Conservation (phyloP, 2,329 filamentous ascomycete genomes). For the Phialemonium atrogriseum region DNA sequence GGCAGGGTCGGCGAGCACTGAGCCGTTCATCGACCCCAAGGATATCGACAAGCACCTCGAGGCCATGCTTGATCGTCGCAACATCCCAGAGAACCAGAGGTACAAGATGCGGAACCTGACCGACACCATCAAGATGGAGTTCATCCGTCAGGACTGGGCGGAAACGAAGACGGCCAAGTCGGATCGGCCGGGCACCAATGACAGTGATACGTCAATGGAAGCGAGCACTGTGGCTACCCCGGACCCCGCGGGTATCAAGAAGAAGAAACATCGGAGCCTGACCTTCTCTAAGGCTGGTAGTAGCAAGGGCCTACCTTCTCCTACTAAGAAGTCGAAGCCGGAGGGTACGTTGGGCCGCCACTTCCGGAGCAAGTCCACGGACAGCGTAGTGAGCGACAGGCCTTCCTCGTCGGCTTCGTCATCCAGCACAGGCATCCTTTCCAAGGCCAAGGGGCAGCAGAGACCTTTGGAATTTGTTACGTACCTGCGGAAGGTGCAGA, state of each 20-base stretch:
- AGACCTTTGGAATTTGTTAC: conserved; percentile 77
- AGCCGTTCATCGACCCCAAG: conserved; percentile 42
- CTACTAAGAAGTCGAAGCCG: conserved; percentile 58
- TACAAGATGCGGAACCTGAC: conserved; percentile 91
- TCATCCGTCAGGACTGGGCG: conserved; percentile 81
- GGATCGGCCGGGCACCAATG: conserved; percentile 34
- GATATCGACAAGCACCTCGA: conserved; percentile 51
- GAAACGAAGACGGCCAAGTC: conserved; percentile 51
- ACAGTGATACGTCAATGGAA: conserved; percentile 30
- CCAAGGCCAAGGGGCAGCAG: conserved; percentile 65
- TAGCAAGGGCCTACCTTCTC: conserved; percentile 55
- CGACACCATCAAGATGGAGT: conserved; percentile 87
- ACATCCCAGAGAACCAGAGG: conserved; percentile 88
- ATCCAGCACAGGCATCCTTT: conserved; percentile 42
- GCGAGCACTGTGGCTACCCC: conserved; percentile 18
- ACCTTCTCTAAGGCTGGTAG: conserved; percentile 56
- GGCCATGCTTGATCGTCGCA: conserved; percentile 69
- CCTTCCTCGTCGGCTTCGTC: conserved; percentile 33
- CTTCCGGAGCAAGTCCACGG: conserved; percentile 63
- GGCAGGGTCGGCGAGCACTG: conserved; percentile 31
- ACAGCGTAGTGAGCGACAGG: conserved; percentile 57
- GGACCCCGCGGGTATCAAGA: conserved; percentile 33
- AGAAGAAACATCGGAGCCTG: conserved; percentile 61
- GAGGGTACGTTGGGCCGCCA: conserved; percentile 56
- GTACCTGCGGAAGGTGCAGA: conserved; percentile 73